These are phyloP conservation scores for Penicillium sp. DNA, from an alignment of 2,329 filamentous ascomycete genomes.

Conservation along the genomic window DNA sequence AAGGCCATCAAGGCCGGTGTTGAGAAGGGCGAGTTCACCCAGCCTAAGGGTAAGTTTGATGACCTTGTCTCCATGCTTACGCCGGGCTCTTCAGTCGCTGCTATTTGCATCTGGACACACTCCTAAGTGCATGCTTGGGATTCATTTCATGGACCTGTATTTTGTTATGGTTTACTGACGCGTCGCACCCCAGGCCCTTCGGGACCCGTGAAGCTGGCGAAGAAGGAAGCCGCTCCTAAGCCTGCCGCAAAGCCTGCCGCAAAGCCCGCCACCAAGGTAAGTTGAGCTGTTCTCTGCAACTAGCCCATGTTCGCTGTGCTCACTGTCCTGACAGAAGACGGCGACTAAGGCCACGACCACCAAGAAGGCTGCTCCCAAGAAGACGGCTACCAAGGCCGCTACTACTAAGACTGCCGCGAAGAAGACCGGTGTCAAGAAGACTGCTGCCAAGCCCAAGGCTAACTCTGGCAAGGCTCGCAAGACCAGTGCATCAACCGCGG, in stretches of 20 bases:
- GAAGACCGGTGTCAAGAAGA: conserved; percentile 48
- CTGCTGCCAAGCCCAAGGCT: conserved; percentile 51
- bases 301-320: conserved; percentile 7
- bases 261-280: conserved; percentile 24
- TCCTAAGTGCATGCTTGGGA: not conserved
- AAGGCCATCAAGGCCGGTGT: conserved; percentile 77
- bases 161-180: conserved; percentile 26
- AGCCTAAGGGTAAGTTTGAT: conserved; percentile 75
- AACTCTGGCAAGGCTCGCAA: conserved; percentile 56
- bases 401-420: conserved; percentile 35
- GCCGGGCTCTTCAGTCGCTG: too few species aligned
- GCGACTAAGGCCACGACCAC: conserved; percentile 25
- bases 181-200: conserved; percentile 62
- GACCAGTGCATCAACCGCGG: conserved; percentile 49
- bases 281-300: conserved; percentile 9
- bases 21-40: conserved; percentile 80
- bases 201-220: conserved; percentile 86
- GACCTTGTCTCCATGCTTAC: conserved; percentile 1
- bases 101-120: too few species aligned
- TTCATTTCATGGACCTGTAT: conserved; percentile 1
- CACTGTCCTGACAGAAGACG: conserved; percentile 43
- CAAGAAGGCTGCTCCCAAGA: conserved; percentile 36
- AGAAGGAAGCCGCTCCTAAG: conserved; percentile 61
- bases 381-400: conserved; percentile 43
- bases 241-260: conserved; percentile 37